Evolutionary conservation across 257 asterid species (phyloP).

Genomic region (Fraxinus anomala): DNA sequence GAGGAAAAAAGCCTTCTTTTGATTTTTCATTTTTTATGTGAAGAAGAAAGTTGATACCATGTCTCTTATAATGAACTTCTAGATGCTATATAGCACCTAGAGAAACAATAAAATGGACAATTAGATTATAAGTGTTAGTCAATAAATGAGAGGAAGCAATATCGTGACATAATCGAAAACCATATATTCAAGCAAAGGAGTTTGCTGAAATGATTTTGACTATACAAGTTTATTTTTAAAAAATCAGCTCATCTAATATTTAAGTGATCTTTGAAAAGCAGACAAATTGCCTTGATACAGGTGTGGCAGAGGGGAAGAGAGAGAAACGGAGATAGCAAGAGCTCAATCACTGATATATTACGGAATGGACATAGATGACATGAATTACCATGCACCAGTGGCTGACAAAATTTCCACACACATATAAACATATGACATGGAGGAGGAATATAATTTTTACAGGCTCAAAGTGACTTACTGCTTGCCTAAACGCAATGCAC

Average conservation of each 20-base stretch:
- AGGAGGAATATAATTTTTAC: not conserved
- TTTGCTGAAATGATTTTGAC: not conserved
- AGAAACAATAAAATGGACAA: not conserved
- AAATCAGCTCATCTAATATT: not conserved
- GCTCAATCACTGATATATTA: not conserved
- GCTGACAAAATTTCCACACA: not conserved
- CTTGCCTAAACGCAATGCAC: conserved; percentile 94
- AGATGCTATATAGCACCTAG: not conserved
- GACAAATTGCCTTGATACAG: not conserved
- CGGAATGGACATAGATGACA: conserved; percentile 5
- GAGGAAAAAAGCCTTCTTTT: not conserved
- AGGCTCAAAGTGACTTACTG: conserved; percentile 57
- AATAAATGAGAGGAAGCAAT: not conserved
- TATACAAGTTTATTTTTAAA: not conserved
- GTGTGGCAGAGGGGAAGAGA: conserved; percentile 11
- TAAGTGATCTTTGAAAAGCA: not conserved
- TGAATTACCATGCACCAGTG: not conserved
- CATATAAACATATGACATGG: not conserved
- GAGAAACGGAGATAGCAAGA: conserved; percentile 17
- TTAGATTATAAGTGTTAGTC: not conserved
- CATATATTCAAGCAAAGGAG: not conserved
- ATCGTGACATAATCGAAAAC: not conserved
- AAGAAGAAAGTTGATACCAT: not conserved
- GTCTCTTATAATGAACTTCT: not conserved
- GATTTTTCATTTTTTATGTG: not conserved